A percentile compares a stretch with the other conserved stretches of the same genome.
These are phyloP conservation scores for Petunia secreta DNA, from an alignment of 257 asterid genomes.

Conservation along the genomic window DNA sequence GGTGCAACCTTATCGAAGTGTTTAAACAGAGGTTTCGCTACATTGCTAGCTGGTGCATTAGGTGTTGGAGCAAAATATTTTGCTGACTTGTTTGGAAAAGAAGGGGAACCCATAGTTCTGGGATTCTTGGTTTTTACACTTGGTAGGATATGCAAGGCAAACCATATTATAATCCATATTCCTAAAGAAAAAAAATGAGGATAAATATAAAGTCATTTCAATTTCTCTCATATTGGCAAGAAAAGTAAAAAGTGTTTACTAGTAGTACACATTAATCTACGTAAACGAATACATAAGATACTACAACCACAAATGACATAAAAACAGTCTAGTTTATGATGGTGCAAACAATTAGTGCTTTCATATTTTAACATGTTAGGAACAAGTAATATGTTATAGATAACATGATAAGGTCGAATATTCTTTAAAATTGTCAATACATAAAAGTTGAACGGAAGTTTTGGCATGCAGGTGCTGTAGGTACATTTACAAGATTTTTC, in stretches of 20 bases:
- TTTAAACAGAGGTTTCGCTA: slow-evolving; percentile 73
- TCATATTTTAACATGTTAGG: no score
- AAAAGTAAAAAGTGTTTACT: neutral
- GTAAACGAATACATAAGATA: no score
- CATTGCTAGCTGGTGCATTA: slow-evolving; percentile 70
- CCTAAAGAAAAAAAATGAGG: neutral
- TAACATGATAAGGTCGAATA: no score
- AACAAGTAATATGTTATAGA: no score
- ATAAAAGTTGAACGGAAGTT: neutral
- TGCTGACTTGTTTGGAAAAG: slow-evolving; percentile 59
- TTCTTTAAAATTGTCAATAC: no score
- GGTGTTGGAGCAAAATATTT: slow-evolving; percentile 80
- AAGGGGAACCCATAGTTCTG: slow-evolving; percentile 69
- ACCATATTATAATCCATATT: neutral
- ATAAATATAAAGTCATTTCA: neutral
- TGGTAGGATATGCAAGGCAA: slow-evolving; percentile 41
- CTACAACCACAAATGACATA: no score
- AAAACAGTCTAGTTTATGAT: no score
- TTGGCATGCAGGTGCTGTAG: slow-evolving; percentile 49
- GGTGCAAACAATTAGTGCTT: no score
- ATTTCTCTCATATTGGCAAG: neutral
- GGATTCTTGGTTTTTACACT: slow-evolving; percentile 63
- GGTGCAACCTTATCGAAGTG: slow-evolving; percentile 77
- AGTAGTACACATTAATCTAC: neutral
- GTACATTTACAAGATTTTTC: slow-evolving; percentile 64